Evolutionary conservation across 768 basidiomycete species (phyloP).

Genomic region (Termitomyces sp.): DNA sequence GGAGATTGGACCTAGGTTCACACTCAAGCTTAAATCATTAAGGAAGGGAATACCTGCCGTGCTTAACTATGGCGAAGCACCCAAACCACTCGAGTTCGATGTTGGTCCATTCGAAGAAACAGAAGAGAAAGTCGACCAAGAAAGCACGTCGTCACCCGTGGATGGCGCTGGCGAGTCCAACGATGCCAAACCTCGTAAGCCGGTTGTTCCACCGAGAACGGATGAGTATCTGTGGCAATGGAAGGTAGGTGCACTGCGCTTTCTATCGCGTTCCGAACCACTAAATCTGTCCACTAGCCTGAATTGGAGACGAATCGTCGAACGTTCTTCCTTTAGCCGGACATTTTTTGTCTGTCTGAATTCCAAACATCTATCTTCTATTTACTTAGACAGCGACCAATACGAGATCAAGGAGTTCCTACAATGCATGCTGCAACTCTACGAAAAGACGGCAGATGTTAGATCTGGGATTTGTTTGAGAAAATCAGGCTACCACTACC

Average conservation of each 20-base stretch:
- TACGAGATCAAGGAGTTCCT: not conserved
- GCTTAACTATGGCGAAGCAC: conserved; percentile 59
- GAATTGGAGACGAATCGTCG: conserved; percentile 87
- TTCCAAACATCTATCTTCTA: not conserved
- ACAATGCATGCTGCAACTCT: too few species aligned
- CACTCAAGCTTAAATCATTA: conserved; percentile 87
- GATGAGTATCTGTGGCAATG: conserved; percentile 87
- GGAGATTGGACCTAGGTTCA: conserved; percentile 97
- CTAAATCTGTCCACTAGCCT: conserved; percentile 48
- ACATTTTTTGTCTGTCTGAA: not conserved
- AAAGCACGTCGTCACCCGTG: conserved; percentile 20
- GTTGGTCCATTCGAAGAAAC: conserved; percentile 30
- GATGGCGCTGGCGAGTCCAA: conserved; percentile 16
- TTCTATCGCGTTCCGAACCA: not conserved
- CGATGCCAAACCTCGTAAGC: conserved; percentile 19
- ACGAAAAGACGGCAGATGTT: not conserved
- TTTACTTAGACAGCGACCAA: not conserved
- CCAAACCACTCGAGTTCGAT: conserved; percentile 54
- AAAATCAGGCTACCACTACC: too few species aligned
- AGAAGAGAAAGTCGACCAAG: conserved; percentile 22
- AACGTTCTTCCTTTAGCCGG: conserved; percentile 80
- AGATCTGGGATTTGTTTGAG: too few species aligned
- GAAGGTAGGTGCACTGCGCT: conserved; percentile 58
- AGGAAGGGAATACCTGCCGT: conserved; percentile 88
- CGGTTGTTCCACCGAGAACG: conserved; percentile 55